A percentile compares a stretch with the other conserved stretches of the same genome.
Conservation (phyloP, 441 rosid species). For the Euphorbia celastroides region DNA sequence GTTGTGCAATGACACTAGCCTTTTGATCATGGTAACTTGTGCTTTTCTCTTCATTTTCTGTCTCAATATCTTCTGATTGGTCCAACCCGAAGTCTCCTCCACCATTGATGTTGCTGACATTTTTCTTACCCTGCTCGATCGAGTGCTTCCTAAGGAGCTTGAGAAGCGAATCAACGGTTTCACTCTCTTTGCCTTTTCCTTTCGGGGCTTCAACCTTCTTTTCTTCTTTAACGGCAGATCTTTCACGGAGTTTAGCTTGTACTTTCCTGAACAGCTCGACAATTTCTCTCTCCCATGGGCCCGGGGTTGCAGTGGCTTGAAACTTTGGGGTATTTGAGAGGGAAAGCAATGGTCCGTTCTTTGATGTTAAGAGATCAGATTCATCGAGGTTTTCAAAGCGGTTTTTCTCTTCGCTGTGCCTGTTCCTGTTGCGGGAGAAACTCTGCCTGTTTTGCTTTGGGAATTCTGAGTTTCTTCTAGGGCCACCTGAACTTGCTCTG, state of each 20-base stretch:
- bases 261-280: conserved; percentile 76
- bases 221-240: conserved; percentile 55
- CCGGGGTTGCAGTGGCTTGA: conserved; percentile 63
- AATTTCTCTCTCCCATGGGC: conserved; percentile 67
- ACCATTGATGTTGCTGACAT: conserved; percentile 21
- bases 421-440: conserved; percentile 45
- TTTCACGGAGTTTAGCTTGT: conserved; percentile 68
- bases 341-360: conserved; percentile 52
- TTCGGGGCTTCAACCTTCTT: conserved; percentile 39
- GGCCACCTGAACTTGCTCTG: conserved; percentile 50
- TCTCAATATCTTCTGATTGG: conserved; percentile 25
- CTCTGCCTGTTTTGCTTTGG: conserved; percentile 48
- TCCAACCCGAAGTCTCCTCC: conserved; percentile 30
- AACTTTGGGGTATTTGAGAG: conserved; percentile 47
- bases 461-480: conserved; percentile 64
- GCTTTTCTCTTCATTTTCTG: conserved; percentile 29
- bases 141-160: conserved; percentile 71
- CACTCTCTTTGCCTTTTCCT: conserved; percentile 50
- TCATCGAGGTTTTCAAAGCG: conserved; percentile 44
- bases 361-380: conserved; percentile 42
- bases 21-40: conserved; percentile 18
- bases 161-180: conserved; percentile 64
- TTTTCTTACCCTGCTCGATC: conserved; percentile 50
- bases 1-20: conserved; percentile 22
- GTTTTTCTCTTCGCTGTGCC: conserved; percentile 50